Conservation (phyloP, 768 basidiomycete genomes). For the Boletus subcaerulescens region DNA sequence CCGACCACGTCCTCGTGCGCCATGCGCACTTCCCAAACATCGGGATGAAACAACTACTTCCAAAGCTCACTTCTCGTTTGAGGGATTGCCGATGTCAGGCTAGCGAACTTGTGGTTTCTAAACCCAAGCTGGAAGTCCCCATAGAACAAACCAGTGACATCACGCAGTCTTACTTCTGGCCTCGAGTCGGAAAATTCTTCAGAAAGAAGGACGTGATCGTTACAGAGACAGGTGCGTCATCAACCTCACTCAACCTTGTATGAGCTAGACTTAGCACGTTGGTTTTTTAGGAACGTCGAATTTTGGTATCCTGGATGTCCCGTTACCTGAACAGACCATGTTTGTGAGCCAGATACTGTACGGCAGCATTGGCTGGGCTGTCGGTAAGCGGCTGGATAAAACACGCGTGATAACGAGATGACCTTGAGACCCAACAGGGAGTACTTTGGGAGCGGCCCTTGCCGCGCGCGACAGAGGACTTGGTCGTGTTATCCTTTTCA, state of each 20-base stretch:
- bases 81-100: conserved; percentile 40
- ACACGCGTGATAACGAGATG: not conserved
- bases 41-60: conserved; percentile 76
- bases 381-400: conserved; percentile 44
- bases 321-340: conserved; percentile 63
- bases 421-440: conserved; percentile 36
- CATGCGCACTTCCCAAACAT: conserved; percentile 61
- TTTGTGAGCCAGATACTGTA: conserved; percentile 80
- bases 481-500: conserved; percentile 75
- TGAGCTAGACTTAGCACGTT: not conserved
- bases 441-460: conserved; percentile 74
- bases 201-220: conserved; percentile 70
- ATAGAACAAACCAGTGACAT: conserved; percentile 51
- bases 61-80: conserved; percentile 60
- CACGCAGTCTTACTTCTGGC: conserved; percentile 84
- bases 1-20: conserved; percentile 64
- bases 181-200: conserved; percentile 72
- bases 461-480: conserved; percentile 65
- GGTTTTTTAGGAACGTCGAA: conserved; percentile 57
- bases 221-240: conserved; percentile 71
- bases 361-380: conserved; percentile 91
- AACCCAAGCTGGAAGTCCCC: conserved; percentile 41
- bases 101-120: conserved; percentile 45
- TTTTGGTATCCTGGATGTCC: conserved; percentile 83
- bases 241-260: not conserved